Evolutionary conservation across 495 filamentous ascomycete genomes (phyloP).

Genomic region (Hamigera avellanea): DNA sequence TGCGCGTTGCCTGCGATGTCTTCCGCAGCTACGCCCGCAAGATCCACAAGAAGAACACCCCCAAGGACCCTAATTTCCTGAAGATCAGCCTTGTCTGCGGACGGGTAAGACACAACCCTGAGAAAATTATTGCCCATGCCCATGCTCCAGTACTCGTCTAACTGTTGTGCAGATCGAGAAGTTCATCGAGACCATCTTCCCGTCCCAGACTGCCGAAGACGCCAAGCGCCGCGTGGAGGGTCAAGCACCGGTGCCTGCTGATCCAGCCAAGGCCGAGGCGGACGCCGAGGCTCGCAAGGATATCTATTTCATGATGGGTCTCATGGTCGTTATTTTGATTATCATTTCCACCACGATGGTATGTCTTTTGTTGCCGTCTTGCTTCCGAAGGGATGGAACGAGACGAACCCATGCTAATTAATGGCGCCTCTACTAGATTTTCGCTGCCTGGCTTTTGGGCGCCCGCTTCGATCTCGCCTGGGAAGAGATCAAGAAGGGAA

Average conservation of each 20-base stretch:
- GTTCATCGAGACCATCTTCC: constrained; percentile 94
- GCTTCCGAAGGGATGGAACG: too few species aligned
- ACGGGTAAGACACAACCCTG: constrained; percentile 45
- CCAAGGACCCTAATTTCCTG: constrained; percentile 85
- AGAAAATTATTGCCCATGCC: constrained; percentile 2
- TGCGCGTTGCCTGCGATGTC: constrained; percentile 62
- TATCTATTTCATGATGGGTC: constrained; percentile 46
- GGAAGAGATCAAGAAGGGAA: constrained; percentile 41
- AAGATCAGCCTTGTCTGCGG: constrained; percentile 86
- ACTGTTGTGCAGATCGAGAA: constrained; percentile 66
- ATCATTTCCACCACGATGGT: constrained; percentile 60
- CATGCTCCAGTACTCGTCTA: constrained; percentile 5
- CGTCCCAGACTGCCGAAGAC: constrained; percentile 48
- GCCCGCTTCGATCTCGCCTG: constrained; percentile 55
- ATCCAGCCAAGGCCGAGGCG: constrained; percentile 35
- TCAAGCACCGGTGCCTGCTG: constrained; percentile 28
- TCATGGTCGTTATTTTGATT: constrained; percentile 47
- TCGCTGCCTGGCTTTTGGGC: constrained; percentile 54
- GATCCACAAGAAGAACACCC: constrained; percentile 92
- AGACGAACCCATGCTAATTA: not conserved
- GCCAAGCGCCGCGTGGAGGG: constrained; percentile 25
- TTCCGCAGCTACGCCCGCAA: constrained; percentile 65
- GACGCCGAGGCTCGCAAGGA: constrained; percentile 44
- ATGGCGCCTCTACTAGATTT: constrained; percentile 38
- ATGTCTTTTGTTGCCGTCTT: too few species aligned